These are phyloP conservation scores for Aegle marmelos DNA, from an alignment of 345 rosid species.

Conservation along the genomic window DNA sequence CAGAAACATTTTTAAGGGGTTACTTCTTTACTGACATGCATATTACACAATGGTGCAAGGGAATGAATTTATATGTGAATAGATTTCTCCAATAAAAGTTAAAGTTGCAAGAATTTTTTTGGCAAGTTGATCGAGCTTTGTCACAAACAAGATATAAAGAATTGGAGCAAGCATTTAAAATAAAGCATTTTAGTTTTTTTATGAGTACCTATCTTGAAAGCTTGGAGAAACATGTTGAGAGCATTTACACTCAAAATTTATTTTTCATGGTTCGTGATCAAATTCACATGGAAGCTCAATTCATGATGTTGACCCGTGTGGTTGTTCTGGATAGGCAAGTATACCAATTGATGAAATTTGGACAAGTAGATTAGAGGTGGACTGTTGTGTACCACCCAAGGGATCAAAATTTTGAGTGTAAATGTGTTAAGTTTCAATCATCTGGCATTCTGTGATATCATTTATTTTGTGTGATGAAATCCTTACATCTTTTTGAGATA, in stretches of 20 bases:
- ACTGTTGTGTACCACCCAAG: not conserved
- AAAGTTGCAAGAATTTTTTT: not conserved
- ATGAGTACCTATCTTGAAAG: not conserved
- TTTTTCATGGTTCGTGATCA: not conserved
- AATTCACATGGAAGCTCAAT: not conserved
- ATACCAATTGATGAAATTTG: not conserved
- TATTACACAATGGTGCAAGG: not conserved
- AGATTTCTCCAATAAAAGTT: not conserved
- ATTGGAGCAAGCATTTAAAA: not conserved
- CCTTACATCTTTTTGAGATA: not conserved
- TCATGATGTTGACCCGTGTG: not conserved
- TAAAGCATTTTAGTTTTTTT: not conserved
- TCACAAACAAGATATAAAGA: not conserved
- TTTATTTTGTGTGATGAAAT: not conserved
- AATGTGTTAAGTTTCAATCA: not conserved
- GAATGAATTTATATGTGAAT: not conserved
- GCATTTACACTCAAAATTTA: not conserved
- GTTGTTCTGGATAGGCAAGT: not conserved
- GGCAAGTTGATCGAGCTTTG: not conserved
- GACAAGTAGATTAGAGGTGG: not conserved
- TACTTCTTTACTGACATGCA: not conserved
- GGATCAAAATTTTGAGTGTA: not conserved
- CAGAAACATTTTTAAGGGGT: not conserved
- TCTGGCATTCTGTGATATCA: not conserved
- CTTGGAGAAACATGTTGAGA: not conserved